These are phyloP conservation scores for Leccinum insolens DNA, from an alignment of 1,284 basidiomycete species.

Conservation along the genomic window DNA sequence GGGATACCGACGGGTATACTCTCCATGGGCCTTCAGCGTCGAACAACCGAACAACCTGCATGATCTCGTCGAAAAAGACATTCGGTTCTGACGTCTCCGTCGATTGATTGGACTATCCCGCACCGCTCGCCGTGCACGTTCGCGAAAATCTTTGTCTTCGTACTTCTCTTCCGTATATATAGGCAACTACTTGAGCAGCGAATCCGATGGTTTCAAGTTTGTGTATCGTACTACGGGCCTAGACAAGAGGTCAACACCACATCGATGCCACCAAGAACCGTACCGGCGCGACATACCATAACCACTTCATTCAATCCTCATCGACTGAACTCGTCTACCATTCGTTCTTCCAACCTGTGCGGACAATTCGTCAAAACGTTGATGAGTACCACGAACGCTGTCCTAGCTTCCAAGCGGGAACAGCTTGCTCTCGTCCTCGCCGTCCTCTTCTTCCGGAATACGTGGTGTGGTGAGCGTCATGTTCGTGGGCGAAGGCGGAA, in stretches of 20 bases:
- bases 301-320: constrained; percentile 84
- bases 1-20: constrained; percentile 50
- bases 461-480: constrained; percentile 16
- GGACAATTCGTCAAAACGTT: constrained; percentile 83
- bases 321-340: constrained; percentile 78
- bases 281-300: constrained; percentile 57
- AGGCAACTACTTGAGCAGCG: no score
- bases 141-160: no score
- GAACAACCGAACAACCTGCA: constrained; percentile 52
- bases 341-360: constrained; percentile 77
- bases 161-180: no score
- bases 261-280: constrained; percentile 5
- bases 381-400: constrained; percentile 75
- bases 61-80: constrained; percentile 54
- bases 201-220: no score
- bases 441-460: constrained; percentile 45
- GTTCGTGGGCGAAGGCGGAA: constrained; percentile 17
- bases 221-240: no score
- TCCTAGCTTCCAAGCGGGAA: constrained; percentile 77
- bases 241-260: no score
- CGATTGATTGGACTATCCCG: constrained; percentile 37
- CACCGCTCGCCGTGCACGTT: no score
- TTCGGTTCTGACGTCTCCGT: constrained; percentile 51
- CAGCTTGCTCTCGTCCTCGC: constrained; percentile 53
- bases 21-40: constrained; percentile 17